Evolutionary conservation across 2,329 filamentous ascomycete genomes (phyloP).

Genomic region (Dothideomycetidae sp.): DNA sequence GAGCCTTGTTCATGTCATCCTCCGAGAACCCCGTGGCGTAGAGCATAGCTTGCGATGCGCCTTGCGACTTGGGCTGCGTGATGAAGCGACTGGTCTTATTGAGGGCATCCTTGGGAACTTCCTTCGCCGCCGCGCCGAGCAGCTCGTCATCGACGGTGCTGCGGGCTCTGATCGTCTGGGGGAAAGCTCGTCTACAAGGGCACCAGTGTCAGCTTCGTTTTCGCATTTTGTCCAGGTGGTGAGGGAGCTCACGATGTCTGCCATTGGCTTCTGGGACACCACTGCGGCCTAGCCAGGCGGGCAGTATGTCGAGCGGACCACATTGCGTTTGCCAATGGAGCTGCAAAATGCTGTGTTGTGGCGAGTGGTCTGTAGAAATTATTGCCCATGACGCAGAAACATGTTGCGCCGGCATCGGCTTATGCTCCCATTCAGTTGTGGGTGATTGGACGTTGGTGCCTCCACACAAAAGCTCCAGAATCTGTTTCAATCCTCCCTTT

Average conservation of each 20-base stretch:
- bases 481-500: no score
- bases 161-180: constrained; percentile 3
- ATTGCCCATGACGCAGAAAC: not conserved
- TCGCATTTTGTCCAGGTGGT: not conserved
- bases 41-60: constrained; percentile 96
- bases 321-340: constrained; percentile 1
- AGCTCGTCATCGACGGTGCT: constrained; percentile 11
- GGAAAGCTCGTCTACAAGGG: constrained; percentile 4
- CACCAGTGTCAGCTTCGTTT: not conserved
- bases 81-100: constrained; percentile 76
- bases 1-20: constrained; percentile 84
- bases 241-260: not conserved
- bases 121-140: constrained; percentile 5
- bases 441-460: not conserved
- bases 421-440: not conserved
- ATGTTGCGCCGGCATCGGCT: constrained; percentile 7
- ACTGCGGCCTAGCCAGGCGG: constrained; percentile 4
- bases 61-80: constrained; percentile 95
- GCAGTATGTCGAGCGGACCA: constrained; percentile 4
- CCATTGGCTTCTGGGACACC: constrained; percentile 8
- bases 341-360: not conserved
- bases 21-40: constrained; percentile 85
- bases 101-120: constrained; percentile 29
- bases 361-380: not conserved
- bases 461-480: no score